Base-by-base conservation (phyloP, 768 basidiomycete genomes). In the Russula sp. region DNA sequence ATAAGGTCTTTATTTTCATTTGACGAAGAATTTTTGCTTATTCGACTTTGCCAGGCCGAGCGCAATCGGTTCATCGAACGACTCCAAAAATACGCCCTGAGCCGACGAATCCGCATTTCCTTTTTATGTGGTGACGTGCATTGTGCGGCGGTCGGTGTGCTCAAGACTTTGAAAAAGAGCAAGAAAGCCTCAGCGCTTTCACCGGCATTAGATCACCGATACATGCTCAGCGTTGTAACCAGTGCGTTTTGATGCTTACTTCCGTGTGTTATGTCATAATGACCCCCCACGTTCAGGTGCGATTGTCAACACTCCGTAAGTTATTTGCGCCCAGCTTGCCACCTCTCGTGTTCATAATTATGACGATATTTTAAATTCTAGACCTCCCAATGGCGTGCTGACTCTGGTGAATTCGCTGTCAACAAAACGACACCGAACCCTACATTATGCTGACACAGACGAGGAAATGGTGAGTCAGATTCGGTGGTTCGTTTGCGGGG, bases 101-200 rank as follows among this genome's bases (percentile, higher is more conserved):
- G 76, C 55, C 85, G 83, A 73, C 79, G 81, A 30, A 74, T 89
- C 34, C 84, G 97, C 30, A 80, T 99, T 22, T 83, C 87, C 0
- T 94, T 95, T 74, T 71, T 98, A 18, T 89, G 88, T 0, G 97
- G 97, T 3, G 95, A 99, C 73, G 96, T 98, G 14, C 96, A 98
- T 72, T 90, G 90, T 69, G 90, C 90, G 0, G 90, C 92, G 1
- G 90, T 94, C 0, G 90, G 89, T 3, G 74, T 87, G 2, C 76
- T 94, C 67, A 92, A 87, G 75, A 90, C 90, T 1, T 77, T 88
- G 49, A 79, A 77, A 62, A 76, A 75, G 63, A 73, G 70, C 3
- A 87, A 84, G 71, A 79, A 79, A 54, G 76, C 75, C 32, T 72
- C 76, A 4, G 82, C 81, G 52, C 51, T 88, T 10, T 72, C 77